Evolutionary conservation across 73 alveolate species (phyloP).

Genomic region (Stentor roeselii): DNA sequence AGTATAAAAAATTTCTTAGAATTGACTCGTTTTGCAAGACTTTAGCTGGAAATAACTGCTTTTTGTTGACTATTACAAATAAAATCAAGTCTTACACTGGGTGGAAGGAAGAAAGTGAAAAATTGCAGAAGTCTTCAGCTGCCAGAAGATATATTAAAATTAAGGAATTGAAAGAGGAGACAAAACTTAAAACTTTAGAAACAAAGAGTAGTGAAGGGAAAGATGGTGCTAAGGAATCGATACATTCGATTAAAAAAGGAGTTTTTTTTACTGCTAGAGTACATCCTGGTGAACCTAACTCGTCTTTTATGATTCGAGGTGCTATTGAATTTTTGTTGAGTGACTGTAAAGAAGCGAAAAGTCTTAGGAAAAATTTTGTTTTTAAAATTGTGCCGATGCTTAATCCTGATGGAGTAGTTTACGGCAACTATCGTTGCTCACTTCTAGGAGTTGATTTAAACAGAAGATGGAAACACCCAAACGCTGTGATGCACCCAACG

Average conservation of each 20-base stretch:
- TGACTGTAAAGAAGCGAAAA: constrained; percentile 62
- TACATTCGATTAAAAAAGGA: constrained; percentile 37
- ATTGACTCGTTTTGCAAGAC: constrained; percentile 69
- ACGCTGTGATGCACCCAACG: constrained; percentile 83
- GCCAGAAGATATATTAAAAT: constrained; percentile 47
- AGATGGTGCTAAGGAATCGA: not conserved
- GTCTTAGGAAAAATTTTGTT: constrained; percentile 68
- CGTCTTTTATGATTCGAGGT: constrained; percentile 82
- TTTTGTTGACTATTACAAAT: constrained; percentile 70
- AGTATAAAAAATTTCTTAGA: constrained; percentile 26
- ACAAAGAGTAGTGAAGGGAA: constrained; percentile 35
- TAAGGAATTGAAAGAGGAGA: not conserved
- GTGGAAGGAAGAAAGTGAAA: constrained; percentile 74
- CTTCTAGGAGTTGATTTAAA: constrained; percentile 85
- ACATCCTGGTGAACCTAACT: constrained; percentile 90
- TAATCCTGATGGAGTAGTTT: constrained; percentile 77
- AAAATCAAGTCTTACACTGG: constrained; percentile 43
- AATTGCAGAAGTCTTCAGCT: constrained; percentile 23
- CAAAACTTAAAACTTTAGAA: constrained; percentile 51
- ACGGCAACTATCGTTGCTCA: constrained; percentile 87
- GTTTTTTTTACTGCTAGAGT: constrained; percentile 67
- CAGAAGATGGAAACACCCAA: constrained; percentile 88
- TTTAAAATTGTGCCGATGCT: constrained; percentile 87
- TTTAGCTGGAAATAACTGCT: constrained; percentile 79
- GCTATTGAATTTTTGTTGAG: constrained; percentile 73